Conservation (phyloP, 2,329 filamentous ascomycete genomes). For the Shiraia sp. region DNA sequence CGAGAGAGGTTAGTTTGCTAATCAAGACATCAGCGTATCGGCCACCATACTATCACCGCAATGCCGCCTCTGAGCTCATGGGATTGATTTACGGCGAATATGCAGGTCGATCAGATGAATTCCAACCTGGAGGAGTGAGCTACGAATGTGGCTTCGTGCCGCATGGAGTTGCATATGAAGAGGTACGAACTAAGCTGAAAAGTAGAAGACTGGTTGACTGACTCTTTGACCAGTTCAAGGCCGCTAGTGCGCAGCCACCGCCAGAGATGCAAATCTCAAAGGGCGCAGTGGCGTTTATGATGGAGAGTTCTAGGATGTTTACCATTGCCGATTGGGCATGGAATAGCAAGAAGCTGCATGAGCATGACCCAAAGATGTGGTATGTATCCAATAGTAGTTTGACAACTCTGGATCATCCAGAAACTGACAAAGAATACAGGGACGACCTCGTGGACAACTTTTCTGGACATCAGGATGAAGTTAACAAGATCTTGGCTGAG, state of each 20-base stretch:
- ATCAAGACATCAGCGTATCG: constrained; percentile 23
- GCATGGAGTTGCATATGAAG: constrained; percentile 63
- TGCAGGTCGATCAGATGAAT: constrained; percentile 54
- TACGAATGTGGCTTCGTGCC: constrained; percentile 73
- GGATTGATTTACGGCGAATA: constrained; percentile 65
- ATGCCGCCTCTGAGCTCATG: constrained; percentile 70
- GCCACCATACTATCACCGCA: constrained; percentile 66
- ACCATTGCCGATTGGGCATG: constrained; percentile 44
- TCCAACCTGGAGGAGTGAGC: constrained; percentile 64
- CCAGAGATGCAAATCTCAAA: constrained; percentile 46
- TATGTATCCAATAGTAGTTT: no score
- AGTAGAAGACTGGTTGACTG: neutral
- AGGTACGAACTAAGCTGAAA: constrained; percentile 21
- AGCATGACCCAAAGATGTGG: constrained; percentile 55
- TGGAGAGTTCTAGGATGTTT: constrained; percentile 54
- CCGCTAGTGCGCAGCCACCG: constrained; percentile 55
- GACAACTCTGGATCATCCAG: no score
- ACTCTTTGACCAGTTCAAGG: constrained; percentile 47
- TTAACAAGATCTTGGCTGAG: constrained; percentile 50
- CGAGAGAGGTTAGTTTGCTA: constrained; percentile 2
- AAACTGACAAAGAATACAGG: no score
- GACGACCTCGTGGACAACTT: constrained; percentile 60
- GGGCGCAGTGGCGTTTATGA: constrained; percentile 67
- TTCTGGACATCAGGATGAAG: constrained; percentile 51
- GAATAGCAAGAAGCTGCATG: constrained; percentile 50